Base-by-base conservation (phyloP, 257 asterid species). In the Przewalskia tangutica region DNA sequence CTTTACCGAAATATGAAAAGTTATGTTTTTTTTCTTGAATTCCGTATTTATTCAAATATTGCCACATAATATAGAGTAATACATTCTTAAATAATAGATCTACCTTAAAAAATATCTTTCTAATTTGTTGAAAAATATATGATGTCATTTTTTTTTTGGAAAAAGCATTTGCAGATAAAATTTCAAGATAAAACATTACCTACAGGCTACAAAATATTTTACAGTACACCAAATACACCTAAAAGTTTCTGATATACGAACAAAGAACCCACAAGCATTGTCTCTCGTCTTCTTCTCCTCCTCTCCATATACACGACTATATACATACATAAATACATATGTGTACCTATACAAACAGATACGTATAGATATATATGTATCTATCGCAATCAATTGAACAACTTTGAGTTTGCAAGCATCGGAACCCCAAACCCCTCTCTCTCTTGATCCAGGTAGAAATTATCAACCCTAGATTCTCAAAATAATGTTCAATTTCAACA, bases 371-470 rank as follows among this genome's bases (percentile, higher is more conserved):
- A 44, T 64, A 42, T 78, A 42, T 73, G 65, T 86, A 85, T 77
- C 58, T 54, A 76, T 78, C 80, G 64, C 79, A 59, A 76, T 42
- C 70, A 80, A 54, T 71, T 63, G 81, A 90, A 77, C 90, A 85
- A 87, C 82, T 86, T 84, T 83, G 86, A 65, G 82, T 81, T 81
- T 48, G 32, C 77, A 36, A 77, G 85, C 84, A 85, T 82, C 84
- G 82, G 23, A 80, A 77, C 60, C 63, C 82, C 82, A 44, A 44
- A 44, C 67, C 78, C 64, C 60, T 63, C 55, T 81, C 44, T 87
- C 60, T 27, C 1, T 65, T 77, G 90, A 88, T 92, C 89, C 83
- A 68, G 88, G 83, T 63, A 53, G 83, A 27, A 77, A 81, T 51
- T 62, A 77, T 80, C 77, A 88, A 82, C 86, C 88, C 84, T 75